Evolutionary conservation across 1,139 yeast genomes (phyloP).

Genomic region (Pneumocystis wakefieldiae): DNA sequence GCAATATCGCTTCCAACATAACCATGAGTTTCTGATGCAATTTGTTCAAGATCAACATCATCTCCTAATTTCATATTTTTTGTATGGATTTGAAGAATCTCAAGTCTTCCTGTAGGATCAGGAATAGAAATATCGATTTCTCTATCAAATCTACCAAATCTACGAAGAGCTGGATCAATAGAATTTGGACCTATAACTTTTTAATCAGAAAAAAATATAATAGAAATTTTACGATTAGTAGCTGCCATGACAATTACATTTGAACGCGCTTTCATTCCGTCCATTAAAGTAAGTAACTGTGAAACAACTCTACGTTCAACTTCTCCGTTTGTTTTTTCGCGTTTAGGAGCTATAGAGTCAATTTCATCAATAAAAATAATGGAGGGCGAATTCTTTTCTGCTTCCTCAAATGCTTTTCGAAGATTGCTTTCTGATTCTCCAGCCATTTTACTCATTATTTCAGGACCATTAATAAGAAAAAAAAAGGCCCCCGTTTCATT

Average conservation of each 20-base stretch:
- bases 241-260: constrained; percentile 91
- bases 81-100: constrained; percentile 82
- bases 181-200: constrained; percentile 36
- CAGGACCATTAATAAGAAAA: constrained; percentile 98
- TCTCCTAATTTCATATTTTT: constrained; percentile 94
- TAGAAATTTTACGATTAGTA: constrained; percentile 67
- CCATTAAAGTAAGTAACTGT: constrained; percentile 92
- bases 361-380: constrained; percentile 96
- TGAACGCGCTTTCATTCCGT: constrained; percentile 98
- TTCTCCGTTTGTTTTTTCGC: constrained; percentile 99
- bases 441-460: constrained; percentile 99
- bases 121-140: constrained; percentile 99
- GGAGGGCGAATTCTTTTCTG: constrained; percentile 95
- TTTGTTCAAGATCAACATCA: constrained; percentile 88
- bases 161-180: constrained; percentile 93
- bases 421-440: constrained; percentile 97
- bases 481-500: constrained; percentile 98
- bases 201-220: not conserved
- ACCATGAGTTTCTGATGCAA: constrained; percentile 89
- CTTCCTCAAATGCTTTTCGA: constrained; percentile 97
- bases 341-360: constrained; percentile 97
- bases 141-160: constrained; percentile 97
- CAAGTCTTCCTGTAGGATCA: constrained; percentile 96
- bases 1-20: constrained; percentile 94
- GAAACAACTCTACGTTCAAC: constrained; percentile 97